Evolutionary conservation across 139 green algal genomes (phyloP), one percentile per base, ranked within the genome.

Genomic region (Closterium sp.): DNA sequence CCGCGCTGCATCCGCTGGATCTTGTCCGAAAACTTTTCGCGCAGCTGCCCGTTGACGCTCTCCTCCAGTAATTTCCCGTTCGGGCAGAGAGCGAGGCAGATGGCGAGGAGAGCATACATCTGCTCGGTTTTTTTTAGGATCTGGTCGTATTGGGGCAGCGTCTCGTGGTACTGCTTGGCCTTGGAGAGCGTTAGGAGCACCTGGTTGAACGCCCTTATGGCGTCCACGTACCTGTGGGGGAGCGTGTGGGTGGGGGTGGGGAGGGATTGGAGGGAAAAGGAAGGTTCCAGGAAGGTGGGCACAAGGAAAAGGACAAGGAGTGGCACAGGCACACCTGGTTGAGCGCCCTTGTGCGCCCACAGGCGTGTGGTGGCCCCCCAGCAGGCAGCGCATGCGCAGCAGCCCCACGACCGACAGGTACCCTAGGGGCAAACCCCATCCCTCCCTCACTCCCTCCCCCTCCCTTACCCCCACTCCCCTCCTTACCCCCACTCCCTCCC

Each of bases 101-200:
- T 95, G 4, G 97, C 97, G 66, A 99, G 96, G 93, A 99, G 94
- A 34, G 97, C 95, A 93, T 93, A 94, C 95, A 99, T 97, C 96
- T 99, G 98, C 96, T 99, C 98, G 89, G 99, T 98, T 95, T 99
- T 99, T 95, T 99, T 99, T 85, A 99, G 90, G n/a, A 99, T 97
- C 93, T 97, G 96, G 84, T 95, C 94, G 83, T 93, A 93, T 28
- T 90, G 34, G 9, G 86, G 32, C 36, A 85, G 33, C 4, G 64
- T 23, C n/a, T 87, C 87, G 5, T 88, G 91, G 64, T 84, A 93
- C 91, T 85, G 3, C 90, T 95, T 95, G 38, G 94, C 89, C 85
- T 94, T 91, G 91, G 96, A 93, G 91, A 99, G 97, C 95, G 98
- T 98, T 9, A 94, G 93, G 33, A 99, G 94, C 33, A 97, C 93